Evolutionary conservation across 108 stramenopile genomes (phyloP), one percentile per base, ranked within the genome.

Genomic region (Aureococcus anophagefferens): DNA sequence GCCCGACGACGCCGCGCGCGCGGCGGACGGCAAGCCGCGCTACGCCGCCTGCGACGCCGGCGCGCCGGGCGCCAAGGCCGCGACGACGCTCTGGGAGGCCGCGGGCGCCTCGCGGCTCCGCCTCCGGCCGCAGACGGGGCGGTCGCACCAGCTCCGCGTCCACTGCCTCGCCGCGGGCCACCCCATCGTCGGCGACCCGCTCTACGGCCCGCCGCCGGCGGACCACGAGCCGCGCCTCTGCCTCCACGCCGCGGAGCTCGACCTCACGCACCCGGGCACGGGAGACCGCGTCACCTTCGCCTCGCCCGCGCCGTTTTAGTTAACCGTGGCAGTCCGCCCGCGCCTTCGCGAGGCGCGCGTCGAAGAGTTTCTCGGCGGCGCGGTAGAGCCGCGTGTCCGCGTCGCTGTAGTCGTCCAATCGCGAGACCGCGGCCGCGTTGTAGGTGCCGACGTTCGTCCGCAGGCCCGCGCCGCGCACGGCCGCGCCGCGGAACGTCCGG

Each of bases 121-220:
- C 11, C 72, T 72, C n/a, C 9, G 32, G 21, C 72, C 72, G 17
- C 17, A 30, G 15, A 72, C 72, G 37, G 72, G 72, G 33, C 63
- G 72, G n/a, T 67, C 66, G 18, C 72, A 72, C 34, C 72, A 72
- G 46, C 72, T 72, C 15, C 72, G 72, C 21, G 72, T 72, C 25
- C 72, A 72, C 30, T 33, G 62, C 31, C 62, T 62, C 31, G 37
- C 31, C 16, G 59, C 63, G 29, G 72, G 72, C 30, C 63, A 72
- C 66, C 34, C 63, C 34, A 66, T 72, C 36, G 17, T 72, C 33
- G 72, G 72, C 46, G 72, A 72, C 35, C 59, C 59, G 28, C 44
- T 69, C 4, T 69, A 69, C 68, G 51, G 21, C 21, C 1, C 21
- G 3, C 21, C 51, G 21, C 7, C 0, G 7, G 51, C 0, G 21